A percentile compares a stretch with the other conserved stretches of the same genome.
These are phyloP conservation scores for Cadophora sp. DNA, from an alignment of 2,329 filamentous ascomycete genomes.

Conservation along the genomic window DNA sequence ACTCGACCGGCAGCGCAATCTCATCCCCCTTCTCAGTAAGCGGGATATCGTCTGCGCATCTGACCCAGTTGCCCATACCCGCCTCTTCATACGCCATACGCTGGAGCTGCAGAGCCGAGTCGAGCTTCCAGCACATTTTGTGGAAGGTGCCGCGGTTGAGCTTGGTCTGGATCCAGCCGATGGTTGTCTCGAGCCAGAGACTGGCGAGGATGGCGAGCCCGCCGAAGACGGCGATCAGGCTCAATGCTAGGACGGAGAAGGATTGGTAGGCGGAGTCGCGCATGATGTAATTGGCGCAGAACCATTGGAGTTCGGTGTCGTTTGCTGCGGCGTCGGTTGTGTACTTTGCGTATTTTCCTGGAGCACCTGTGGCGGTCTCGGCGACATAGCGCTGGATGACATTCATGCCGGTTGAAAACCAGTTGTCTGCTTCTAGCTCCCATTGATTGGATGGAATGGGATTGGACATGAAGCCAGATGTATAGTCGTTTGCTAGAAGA, in stretches of 20 bases:
- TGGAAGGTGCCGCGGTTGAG: constrained; percentile 1
- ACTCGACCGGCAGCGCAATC: constrained; percentile 5
- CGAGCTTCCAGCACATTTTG: constrained; percentile 13
- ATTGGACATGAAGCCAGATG: background rate
- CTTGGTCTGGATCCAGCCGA: constrained; percentile 4
- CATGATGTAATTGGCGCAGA: constrained; percentile 14
- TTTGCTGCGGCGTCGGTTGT: constrained; percentile 4
- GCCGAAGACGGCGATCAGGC: constrained; percentile 5
- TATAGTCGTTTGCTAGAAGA: background rate
- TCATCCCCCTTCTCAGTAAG: constrained; percentile 8
- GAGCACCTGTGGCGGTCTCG: constrained; percentile 4
- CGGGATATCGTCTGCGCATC: constrained; percentile 11
- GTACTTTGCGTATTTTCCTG: background rate
- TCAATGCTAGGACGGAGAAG: constrained; percentile 11
- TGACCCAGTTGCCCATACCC: constrained; percentile 7
- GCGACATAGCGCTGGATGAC: constrained; percentile 4
- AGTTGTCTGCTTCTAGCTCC: constrained; percentile 1
- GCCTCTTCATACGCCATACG: constrained; percentile 18
- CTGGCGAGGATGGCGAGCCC: background rate
- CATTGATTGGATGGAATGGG: constrained; percentile 8
- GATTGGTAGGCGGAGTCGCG: constrained; percentile 7
- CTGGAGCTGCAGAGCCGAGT: constrained; percentile 11
- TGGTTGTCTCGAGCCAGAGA: constrained; percentile 1
- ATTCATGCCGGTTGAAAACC: constrained; percentile 16
- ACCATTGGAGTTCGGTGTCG: constrained; percentile 5